These are phyloP conservation scores for Mycena metata DNA, from an alignment of 768 basidiomycete genomes.

Conservation along the genomic window DNA sequence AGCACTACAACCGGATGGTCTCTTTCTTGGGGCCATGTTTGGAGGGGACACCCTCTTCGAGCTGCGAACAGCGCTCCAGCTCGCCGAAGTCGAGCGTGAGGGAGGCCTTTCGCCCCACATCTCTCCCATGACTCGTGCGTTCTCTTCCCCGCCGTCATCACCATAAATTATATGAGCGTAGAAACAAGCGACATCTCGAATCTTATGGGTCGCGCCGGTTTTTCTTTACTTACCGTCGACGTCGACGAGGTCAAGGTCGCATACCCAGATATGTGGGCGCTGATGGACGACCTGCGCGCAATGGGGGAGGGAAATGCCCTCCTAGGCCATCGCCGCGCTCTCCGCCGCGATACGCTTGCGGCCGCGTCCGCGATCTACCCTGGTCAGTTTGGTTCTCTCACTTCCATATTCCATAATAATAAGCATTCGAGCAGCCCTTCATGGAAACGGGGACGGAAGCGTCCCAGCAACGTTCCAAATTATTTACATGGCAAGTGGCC, in stretches of 20 bases:
- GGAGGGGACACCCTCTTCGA: conserved; percentile 98
- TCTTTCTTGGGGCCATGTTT: conserved; percentile 94
- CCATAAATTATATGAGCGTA: conserved; percentile 46
- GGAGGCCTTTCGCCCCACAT: conserved; percentile 97
- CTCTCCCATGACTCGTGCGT: conserved; percentile 95
- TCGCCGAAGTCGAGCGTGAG: conserved; percentile 93
- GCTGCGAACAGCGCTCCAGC: conserved; percentile 92
- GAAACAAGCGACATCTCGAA: conserved; percentile 95
- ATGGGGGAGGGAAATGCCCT: conserved; percentile 99
- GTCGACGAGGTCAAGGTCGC: conserved; percentile 91
- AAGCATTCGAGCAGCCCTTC: conserved; percentile 68
- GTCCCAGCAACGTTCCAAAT: conserved; percentile 97
- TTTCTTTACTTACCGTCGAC: conserved; percentile 94
- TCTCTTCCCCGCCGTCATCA: conserved; percentile 8
- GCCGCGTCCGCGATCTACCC: conserved; percentile 96
- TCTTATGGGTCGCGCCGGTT: conserved; percentile 92
- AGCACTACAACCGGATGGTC: conserved; percentile 88
- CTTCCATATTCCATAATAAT: not conserved
- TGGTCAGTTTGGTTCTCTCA: conserved; percentile 60
- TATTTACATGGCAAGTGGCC: conserved; percentile 84
- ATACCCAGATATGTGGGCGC: conserved; percentile 97
- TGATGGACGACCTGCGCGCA: conserved; percentile 91
- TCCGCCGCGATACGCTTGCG: conserved; percentile 88
- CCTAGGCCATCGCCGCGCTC: conserved; percentile 59
- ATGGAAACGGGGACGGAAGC: conserved; percentile 85